A percentile compares a stretch with the other conserved stretches of the same genome.
Conservation (phyloP, 257 asterid genomes). For the Verbascum thapsus region DNA sequence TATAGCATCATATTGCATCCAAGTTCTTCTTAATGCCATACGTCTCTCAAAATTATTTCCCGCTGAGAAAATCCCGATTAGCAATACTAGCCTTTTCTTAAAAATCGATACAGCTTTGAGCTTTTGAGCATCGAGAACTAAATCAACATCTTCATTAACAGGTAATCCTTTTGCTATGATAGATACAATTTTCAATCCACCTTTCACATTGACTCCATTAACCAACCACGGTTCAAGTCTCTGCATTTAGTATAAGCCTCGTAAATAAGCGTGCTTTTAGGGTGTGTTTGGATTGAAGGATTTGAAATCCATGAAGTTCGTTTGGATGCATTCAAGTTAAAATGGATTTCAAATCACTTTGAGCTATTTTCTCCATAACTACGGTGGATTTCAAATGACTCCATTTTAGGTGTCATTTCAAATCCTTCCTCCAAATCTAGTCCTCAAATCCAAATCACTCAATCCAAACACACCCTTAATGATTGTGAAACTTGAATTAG, state of each 20-base stretch:
- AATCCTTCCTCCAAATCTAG: no score
- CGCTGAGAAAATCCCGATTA: conserved; percentile 91
- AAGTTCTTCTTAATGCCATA: conserved; percentile 87
- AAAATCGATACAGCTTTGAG: conserved; percentile 63
- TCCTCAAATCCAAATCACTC: no score
- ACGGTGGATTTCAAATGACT: no score
- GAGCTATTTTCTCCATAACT: no score
- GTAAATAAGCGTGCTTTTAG: conserved; percentile 19
- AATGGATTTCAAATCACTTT: no score
- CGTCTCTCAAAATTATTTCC: conserved; percentile 93
- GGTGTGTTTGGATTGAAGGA: no score
- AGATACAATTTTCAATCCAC: conserved; percentile 66
- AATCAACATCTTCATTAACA: conserved; percentile 62
- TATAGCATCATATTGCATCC: conserved; percentile 93
- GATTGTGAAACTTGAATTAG: conserved; percentile 9
- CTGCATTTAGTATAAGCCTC: conserved; percentile 47
- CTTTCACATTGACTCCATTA: conserved; percentile 61
- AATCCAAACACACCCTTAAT: no score
- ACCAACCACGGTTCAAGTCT: conserved; percentile 96
- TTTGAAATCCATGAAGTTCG: no score
- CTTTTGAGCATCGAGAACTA: conserved; percentile 54
- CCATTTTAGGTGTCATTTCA: no score
- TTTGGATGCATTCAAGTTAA: no score
- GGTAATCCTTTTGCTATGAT: conserved; percentile 88
- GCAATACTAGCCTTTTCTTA: conserved; percentile 52